phyloP scores from a whole-genome alignment of 139 green algal genomes.

The Micractinium sp. region DNA sequence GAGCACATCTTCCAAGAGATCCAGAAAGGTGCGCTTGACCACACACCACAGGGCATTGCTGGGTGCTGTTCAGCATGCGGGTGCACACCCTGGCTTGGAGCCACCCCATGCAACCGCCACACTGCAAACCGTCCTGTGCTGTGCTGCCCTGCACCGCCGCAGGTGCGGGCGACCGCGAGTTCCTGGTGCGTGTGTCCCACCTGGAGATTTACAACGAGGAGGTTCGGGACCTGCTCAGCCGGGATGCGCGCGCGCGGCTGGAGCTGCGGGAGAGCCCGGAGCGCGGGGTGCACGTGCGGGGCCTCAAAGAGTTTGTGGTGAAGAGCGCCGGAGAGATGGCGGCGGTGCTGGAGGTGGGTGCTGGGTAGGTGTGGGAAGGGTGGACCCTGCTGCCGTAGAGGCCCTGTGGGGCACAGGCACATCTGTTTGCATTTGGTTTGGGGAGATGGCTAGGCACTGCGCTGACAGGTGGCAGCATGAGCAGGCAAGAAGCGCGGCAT shows the following conservation, averaged over 20 bases:
- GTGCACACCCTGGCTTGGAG: background rate
- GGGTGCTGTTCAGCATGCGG: background rate
- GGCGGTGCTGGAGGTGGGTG: constrained; percentile 73
- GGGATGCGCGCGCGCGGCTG: constrained; percentile 75
- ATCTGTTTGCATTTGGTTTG: no score
- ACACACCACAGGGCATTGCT: background rate
- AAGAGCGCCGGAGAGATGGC: constrained; percentile 80
- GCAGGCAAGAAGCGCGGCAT: no score
- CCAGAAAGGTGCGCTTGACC: constrained; percentile 71
- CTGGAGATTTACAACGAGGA: constrained; percentile 89
- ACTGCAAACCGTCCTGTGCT: background rate
- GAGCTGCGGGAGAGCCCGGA: constrained; percentile 79
- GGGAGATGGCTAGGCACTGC: no score
- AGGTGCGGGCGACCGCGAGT: constrained; percentile 65
- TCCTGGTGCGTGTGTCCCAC: constrained; percentile 90
- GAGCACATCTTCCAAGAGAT: constrained; percentile 94
- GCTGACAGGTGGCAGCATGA: no score
- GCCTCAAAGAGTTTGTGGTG: constrained; percentile 84
- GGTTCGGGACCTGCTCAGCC: constrained; percentile 82
- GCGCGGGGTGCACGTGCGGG: constrained; percentile 79
- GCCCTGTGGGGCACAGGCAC: background rate
- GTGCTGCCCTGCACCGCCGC: background rate
- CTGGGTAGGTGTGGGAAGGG: background rate
- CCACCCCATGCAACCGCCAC: background rate
- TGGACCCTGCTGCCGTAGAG: background rate